phyloP scores from a whole-genome alignment of 768 basidiomycete species.

The Rhodosporidiobolus odoratus region DNA sequence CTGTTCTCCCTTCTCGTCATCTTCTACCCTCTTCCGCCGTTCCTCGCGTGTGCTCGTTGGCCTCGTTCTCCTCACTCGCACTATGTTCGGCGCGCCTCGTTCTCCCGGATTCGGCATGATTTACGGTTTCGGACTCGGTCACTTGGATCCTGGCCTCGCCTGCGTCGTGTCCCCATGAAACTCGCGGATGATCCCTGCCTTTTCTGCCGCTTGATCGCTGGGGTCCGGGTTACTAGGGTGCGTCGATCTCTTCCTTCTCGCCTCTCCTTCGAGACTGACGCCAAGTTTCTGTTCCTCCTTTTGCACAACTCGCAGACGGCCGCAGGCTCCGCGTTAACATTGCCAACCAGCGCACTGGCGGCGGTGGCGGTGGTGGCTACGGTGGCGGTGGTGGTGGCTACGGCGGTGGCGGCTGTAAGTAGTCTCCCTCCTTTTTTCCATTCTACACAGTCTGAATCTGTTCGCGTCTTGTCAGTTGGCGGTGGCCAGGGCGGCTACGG shows the following conservation, averaged over 20 bases:
- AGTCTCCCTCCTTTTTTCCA: neutral
- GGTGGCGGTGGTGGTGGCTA: conserved; percentile 38
- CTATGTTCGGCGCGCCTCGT: conserved; percentile 1
- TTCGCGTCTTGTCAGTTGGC: neutral
- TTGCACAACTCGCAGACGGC: conserved; percentile 58
- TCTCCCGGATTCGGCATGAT: neutral
- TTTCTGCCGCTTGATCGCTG: neutral
- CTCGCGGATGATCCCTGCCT: neutral
- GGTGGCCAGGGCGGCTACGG: conserved; percentile 40
- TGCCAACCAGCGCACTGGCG: conserved; percentile 47
- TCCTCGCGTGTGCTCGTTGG: neutral
- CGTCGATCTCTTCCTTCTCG: neutral
- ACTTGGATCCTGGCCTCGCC: neutral
- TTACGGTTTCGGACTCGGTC: neutral
- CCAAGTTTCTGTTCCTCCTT: neutral
- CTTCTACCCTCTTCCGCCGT: neutral
- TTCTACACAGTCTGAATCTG: neutral
- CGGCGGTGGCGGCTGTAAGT: conserved; percentile 9
- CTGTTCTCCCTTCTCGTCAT: conserved; percentile 2
- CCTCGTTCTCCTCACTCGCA: neutral
- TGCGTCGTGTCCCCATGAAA: neutral
- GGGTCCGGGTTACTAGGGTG: neutral
- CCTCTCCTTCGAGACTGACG: neutral
- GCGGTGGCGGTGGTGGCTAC: conserved; percentile 41
- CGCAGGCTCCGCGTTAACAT: conserved; percentile 80